Percentiles rank a stretch among this genome's conserved stretches.
Evolutionary conservation across 345 rosid species (phyloP).

Genomic region (Pistacia vera): DNA sequence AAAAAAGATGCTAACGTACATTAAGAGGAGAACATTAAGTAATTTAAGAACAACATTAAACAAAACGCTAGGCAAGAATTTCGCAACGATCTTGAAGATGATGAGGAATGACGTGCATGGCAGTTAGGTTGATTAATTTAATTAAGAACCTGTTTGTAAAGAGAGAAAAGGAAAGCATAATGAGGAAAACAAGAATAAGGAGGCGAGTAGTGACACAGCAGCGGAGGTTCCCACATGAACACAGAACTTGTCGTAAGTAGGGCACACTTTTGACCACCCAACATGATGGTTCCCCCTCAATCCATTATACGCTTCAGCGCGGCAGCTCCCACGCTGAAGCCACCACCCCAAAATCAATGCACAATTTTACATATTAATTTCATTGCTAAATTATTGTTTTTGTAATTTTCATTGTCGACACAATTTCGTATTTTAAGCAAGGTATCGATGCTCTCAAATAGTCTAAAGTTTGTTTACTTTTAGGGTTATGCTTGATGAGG

Average conservation of each 20-base stretch:
- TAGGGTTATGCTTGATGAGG: no score
- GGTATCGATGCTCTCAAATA: no score
- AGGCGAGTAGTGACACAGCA: slow-evolving; percentile 52
- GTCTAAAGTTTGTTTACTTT: no score
- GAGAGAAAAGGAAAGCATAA: slow-evolving; percentile 44
- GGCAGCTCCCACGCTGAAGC: slow-evolving; percentile 78
- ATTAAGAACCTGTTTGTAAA: slow-evolving; percentile 38
- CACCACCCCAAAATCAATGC: slow-evolving; percentile 64
- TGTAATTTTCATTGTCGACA: neutral
- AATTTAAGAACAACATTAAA: no score
- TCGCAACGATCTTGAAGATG: no score
- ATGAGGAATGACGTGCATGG: no score
- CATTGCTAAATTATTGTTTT: neutral
- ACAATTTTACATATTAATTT: neutral
- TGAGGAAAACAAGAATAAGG: slow-evolving; percentile 52
- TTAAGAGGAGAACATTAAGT: no score
- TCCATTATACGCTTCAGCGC: slow-evolving; percentile 68
- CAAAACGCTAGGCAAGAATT: no score
- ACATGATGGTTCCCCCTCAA: slow-evolving; percentile 60
- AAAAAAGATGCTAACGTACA: no score
- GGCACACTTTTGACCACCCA: slow-evolving; percentile 59
- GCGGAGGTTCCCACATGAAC: slow-evolving; percentile 48
- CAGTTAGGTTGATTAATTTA: neutral
- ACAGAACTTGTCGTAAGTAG: slow-evolving; percentile 61
- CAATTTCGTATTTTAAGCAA: no score